phyloP scores from a whole-genome alignment of 2,329 filamentous ascomycete species.

The Calonectria honghensis region DNA sequence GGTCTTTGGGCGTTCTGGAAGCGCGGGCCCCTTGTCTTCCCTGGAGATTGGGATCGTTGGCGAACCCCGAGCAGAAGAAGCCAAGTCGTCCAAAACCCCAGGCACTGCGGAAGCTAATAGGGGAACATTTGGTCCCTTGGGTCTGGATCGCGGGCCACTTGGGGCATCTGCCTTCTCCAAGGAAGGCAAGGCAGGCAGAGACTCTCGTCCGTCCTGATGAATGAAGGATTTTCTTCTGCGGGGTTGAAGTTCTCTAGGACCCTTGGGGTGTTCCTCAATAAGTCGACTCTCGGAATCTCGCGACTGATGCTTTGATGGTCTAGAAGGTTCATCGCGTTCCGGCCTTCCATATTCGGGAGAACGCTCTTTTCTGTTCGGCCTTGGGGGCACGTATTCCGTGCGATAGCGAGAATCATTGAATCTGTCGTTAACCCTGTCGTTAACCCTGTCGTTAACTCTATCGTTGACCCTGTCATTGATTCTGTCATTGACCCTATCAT shows the following conservation, averaged over 20 bases:
- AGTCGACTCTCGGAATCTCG: slow-evolving; percentile 60
- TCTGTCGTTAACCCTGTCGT: slow-evolving; percentile 53
- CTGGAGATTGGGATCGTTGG: slow-evolving; percentile 57
- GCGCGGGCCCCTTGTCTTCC: slow-evolving; percentile 43
- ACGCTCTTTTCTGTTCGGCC: slow-evolving; percentile 56
- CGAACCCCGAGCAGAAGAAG: slow-evolving; percentile 51
- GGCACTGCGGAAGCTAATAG: slow-evolving; percentile 57
- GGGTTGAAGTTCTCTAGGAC: slow-evolving; percentile 53
- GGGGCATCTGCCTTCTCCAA: slow-evolving; percentile 50
- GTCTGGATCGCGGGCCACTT: slow-evolving; percentile 57
- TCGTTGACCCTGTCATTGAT: slow-evolving; percentile 57
- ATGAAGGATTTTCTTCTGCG: slow-evolving; percentile 60
- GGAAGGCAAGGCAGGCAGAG: slow-evolving; percentile 49
- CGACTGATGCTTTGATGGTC: slow-evolving; percentile 46
- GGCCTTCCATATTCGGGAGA: slow-evolving; percentile 55
- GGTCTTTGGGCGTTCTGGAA: slow-evolving; percentile 50
- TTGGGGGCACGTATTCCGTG: slow-evolving; percentile 54
- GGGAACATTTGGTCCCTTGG: slow-evolving; percentile 59
- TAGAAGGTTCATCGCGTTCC: slow-evolving; percentile 49
- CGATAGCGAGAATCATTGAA: slow-evolving; percentile 52
- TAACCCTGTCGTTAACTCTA: not conserved
- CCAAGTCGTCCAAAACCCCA: slow-evolving; percentile 43
- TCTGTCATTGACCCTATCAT: slow-evolving; percentile 53
- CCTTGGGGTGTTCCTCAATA: slow-evolving; percentile 62
- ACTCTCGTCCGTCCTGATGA: slow-evolving; percentile 59